phyloP scores from a whole-genome alignment of 257 asterid species.

The Euphrasia confusa region DNA sequence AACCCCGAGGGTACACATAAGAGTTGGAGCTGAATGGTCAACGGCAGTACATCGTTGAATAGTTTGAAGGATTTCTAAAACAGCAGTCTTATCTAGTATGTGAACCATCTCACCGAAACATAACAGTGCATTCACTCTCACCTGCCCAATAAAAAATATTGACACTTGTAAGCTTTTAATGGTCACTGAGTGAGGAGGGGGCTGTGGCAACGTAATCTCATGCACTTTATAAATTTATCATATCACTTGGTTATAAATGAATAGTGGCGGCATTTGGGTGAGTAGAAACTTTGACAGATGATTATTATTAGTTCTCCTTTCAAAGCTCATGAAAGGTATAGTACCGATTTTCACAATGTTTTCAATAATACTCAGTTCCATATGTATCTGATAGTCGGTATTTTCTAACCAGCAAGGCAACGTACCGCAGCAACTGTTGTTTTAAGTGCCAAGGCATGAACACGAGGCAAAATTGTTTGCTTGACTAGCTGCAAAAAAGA shows the following conservation, averaged over 20 bases:
- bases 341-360: slow-evolving; percentile 3
- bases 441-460: slow-evolving; percentile 93
- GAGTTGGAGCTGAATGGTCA: slow-evolving; percentile 98
- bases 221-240: background rate
- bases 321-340: background rate
- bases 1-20: slow-evolving; percentile 96
- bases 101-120: slow-evolving; percentile 88
- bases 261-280: background rate
- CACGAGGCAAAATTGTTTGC: slow-evolving; percentile 84
- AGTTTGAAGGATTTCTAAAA: slow-evolving; percentile 75
- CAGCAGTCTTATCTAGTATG: slow-evolving; percentile 75
- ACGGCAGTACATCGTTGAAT: slow-evolving; percentile 93
- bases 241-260: background rate
- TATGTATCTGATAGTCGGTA: slow-evolving; percentile 18
- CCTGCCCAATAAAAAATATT: slow-evolving; percentile 34
- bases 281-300: background rate
- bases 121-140: slow-evolving; percentile 90
- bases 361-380: slow-evolving; percentile 8
- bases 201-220: background rate
- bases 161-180: background rate
- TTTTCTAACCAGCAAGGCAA: slow-evolving; percentile 24
- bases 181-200: background rate
- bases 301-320: background rate
- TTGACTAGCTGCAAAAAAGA: slow-evolving; percentile 61
- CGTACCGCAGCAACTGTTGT: slow-evolving; percentile 99